Evolutionary conservation across 2,329 filamentous ascomycete species (phyloP), one percentile per base, ranked within the genome.

Genomic region (Ampelomyces quisqualis): DNA sequence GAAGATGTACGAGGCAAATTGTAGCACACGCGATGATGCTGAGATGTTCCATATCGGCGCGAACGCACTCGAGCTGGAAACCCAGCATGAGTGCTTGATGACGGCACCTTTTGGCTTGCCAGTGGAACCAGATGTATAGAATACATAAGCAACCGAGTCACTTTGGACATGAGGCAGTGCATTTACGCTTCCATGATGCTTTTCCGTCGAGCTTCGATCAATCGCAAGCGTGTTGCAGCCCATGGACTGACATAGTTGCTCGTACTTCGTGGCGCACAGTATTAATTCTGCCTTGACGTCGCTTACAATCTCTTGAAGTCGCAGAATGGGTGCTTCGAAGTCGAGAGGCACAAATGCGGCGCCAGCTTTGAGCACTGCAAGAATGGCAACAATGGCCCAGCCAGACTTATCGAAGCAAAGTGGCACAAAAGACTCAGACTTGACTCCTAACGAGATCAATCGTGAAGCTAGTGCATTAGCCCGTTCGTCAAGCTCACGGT

Each of bases 51-150:
- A 57, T 4, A 43, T 41, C 1, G 53, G 57, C 13, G 58, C 55
- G 22, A 61, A 64, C 2, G 47, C 51, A 3, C 51, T 46, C 4
- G 59, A 62, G 39, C 59, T 57, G 3, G 80, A 79, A 1, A 78
- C 77, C 1, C 85, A 70, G 1, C 79, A 75, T 0, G 69, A 69
- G 52, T 87, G 84, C 6, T 78, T 78, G 45, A 85, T 79, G 13
- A 83, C 78, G 9, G 82, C 77, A 1, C 80, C 82, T 42, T 81
- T 80, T 0, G 79, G 78, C 35, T 73, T 75, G 34, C 75, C 76
- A 1, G 78, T 77, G 0, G 77, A 78, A 0, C 78, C 77, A 2
- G 77, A 77, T 0, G 77, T 78, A 46, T 85, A 81, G 4, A 86
- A 75, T 3, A 82, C 72, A 54, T 82, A 85, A 0, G 82, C 81